These are phyloP conservation scores for Lenwebbia sp. DNA, from an alignment of 345 rosid species.

Conservation along the genomic window DNA sequence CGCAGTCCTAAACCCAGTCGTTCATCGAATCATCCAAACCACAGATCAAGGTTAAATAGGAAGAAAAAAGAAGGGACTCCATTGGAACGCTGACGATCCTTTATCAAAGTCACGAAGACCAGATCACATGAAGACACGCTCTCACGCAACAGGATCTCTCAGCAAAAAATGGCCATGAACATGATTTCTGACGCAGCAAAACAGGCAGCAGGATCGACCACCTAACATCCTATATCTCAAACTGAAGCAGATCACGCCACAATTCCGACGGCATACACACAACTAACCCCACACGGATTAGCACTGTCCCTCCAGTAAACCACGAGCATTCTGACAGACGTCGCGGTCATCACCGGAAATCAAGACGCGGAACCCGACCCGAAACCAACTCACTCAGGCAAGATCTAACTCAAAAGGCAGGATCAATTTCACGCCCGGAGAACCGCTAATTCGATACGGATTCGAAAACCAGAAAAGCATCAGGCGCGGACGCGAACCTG, in stretches of 20 bases:
- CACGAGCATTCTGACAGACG: neutral
- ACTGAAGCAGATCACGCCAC: neutral
- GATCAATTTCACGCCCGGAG: neutral
- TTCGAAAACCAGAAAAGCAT: neutral
- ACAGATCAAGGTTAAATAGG: neutral
- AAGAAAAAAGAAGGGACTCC: neutral
- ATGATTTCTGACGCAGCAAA: neutral
- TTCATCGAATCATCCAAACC: neutral
- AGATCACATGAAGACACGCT: neutral
- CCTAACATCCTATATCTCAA: neutral
- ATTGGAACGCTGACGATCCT: neutral
- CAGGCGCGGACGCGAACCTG: neutral
- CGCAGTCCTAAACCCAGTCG: neutral
- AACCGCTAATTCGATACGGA: neutral
- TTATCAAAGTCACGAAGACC: neutral
- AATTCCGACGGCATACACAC: neutral
- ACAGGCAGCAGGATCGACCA: neutral
- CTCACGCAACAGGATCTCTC: neutral
- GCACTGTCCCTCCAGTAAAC: neutral
- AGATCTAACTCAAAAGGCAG: neutral
- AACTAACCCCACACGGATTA: neutral
- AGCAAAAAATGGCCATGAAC: neutral
- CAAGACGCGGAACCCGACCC: neutral
- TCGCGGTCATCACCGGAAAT: neutral
- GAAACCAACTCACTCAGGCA: neutral